phyloP scores from a whole-genome alignment of 2,329 filamentous ascomycete species.

The Epichloe sibirici region DNA sequence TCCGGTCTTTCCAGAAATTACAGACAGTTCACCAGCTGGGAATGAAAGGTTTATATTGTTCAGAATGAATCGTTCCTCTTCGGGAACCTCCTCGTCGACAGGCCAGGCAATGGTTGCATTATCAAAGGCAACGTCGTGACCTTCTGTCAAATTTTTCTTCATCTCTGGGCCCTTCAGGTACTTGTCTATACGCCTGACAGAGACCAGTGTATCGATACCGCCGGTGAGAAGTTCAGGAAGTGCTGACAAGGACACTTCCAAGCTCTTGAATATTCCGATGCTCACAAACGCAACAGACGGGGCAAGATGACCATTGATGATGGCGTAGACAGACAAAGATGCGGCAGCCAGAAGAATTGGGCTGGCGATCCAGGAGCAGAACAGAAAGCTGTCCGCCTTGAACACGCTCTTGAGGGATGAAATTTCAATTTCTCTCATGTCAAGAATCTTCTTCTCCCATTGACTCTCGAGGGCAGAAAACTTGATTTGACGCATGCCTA shows the following conservation, averaged over 20 bases:
- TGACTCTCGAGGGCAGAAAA: constrained; percentile 65
- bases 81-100: constrained; percentile 45
- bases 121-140: constrained; percentile 51
- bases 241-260: constrained; percentile 59
- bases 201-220: constrained; percentile 61
- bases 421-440: constrained; percentile 53
- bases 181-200: constrained; percentile 56
- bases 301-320: constrained; percentile 47
- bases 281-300: constrained; percentile 72
- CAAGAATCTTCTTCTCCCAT: constrained; percentile 59
- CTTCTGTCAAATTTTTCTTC: constrained; percentile 37
- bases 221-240: constrained; percentile 64
- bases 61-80: constrained; percentile 51
- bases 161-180: constrained; percentile 60
- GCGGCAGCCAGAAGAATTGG: constrained; percentile 63
- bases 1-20: constrained; percentile 67
- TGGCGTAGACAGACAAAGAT: constrained; percentile 56
- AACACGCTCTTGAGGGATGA: constrained; percentile 55
- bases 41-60: constrained; percentile 54
- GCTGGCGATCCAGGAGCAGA: constrained; percentile 59
- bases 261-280: constrained; percentile 59
- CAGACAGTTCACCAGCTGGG: constrained; percentile 54
- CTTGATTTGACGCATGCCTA: constrained; percentile 76
- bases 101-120: constrained; percentile 65
- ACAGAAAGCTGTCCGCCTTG: constrained; percentile 46